phyloP scores from a whole-genome alignment of 768 basidiomycete species.

The Suillus brevipes region DNA sequence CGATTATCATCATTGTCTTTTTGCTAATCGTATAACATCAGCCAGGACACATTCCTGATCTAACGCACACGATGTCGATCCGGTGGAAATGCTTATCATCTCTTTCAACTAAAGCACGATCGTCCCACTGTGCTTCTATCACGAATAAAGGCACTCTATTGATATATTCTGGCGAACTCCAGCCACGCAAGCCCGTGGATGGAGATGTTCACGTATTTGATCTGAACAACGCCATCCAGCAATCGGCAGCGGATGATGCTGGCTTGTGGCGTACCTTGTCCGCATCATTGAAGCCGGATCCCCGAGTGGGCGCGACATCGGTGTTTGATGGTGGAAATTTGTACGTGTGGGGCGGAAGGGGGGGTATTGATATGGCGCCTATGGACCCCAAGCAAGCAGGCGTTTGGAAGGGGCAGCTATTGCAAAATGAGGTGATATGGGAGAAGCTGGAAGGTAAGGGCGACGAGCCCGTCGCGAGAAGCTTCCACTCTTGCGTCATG shows the following conservation, averaged over 20 bases:
- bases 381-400: conserved; percentile 30
- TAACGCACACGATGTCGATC: conserved; percentile 16
- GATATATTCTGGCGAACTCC: conserved; percentile 46
- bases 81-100: conserved; percentile 31
- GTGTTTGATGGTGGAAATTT: conserved; percentile 24
- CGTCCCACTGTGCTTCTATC: conserved; percentile 42
- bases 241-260: conserved; percentile 8
- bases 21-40: background rate
- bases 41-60: background rate
- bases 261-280: conserved; percentile 24
- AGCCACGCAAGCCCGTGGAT: conserved; percentile 43
- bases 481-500: conserved; percentile 37
- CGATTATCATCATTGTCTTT: background rate
- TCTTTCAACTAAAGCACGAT: conserved; percentile 32
- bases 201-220: conserved; percentile 29
- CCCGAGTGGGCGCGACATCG: conserved; percentile 26
- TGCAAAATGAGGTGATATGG: conserved; percentile 26
- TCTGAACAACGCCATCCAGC: conserved; percentile 11
- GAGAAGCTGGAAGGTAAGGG: conserved; percentile 26
- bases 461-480: conserved; percentile 35
- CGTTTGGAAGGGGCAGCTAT: conserved; percentile 28
- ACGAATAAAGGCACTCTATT: conserved; percentile 28
- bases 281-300: conserved; percentile 19
- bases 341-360: conserved; percentile 49
- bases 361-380: conserved; percentile 40